Evolutionary conservation across 2,329 filamentous ascomycete genomes (phyloP).

Genomic region (Fusarium longipes): DNA sequence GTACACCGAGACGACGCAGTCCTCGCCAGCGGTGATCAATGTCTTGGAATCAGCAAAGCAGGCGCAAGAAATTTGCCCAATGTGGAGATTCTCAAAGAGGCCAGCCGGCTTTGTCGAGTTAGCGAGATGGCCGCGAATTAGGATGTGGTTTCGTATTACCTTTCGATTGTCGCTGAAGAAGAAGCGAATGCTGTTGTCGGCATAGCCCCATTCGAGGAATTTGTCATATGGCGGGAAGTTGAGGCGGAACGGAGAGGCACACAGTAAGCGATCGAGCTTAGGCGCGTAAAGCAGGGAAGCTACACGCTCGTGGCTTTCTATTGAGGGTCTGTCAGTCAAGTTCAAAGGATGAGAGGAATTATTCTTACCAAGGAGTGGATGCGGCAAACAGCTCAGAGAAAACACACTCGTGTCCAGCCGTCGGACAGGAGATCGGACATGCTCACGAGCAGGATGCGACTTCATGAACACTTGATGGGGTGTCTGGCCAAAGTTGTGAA

Average conservation of each 20-base stretch:
- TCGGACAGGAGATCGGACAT: constrained; percentile 70
- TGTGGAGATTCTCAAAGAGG: constrained; percentile 92
- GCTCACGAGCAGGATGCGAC: constrained; percentile 81
- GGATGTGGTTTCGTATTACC: constrained; percentile 51
- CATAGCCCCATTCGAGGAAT: constrained; percentile 95
- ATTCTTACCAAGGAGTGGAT: constrained; percentile 74
- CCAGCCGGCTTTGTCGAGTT: constrained; percentile 70
- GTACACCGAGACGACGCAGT: constrained; percentile 91
- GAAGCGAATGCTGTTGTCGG: constrained; percentile 92
- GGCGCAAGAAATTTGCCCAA: constrained; percentile 86
- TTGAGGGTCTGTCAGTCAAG: neutral
- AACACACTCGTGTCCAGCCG: constrained; percentile 83
- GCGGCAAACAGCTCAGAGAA: constrained; percentile 79
- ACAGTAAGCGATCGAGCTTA: constrained; percentile 85
- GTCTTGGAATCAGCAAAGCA: constrained; percentile 91
- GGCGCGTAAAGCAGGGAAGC: constrained; percentile 80
- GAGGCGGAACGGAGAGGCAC: constrained; percentile 83
- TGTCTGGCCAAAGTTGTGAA: constrained; percentile 98
- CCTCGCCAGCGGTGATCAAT: constrained; percentile 89
- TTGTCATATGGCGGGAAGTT: constrained; percentile 94
- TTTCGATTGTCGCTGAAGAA: constrained; percentile 86
- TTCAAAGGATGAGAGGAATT: neutral
- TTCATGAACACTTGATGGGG: constrained; percentile 92
- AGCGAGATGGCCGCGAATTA: constrained; percentile 36
- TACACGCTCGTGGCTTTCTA: constrained; percentile 80